Conservation (phyloP, 2,329 filamentous ascomycete genomes). For the Cordyceps farinosa region DNA sequence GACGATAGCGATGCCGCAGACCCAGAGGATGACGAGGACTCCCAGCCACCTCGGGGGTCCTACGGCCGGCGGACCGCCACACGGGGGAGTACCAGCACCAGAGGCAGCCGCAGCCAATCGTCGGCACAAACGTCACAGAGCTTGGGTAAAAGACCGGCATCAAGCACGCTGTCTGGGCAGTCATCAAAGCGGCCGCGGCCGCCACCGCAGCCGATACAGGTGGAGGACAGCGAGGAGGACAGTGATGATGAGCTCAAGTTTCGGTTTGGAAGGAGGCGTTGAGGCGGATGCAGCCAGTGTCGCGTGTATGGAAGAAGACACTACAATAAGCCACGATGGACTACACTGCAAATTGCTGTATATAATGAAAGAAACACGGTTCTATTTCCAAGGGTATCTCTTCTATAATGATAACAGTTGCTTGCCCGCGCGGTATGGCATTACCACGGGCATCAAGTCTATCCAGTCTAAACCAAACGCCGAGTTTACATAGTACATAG, state of each 20-base stretch:
- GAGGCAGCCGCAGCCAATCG: slow-evolving; percentile 16
- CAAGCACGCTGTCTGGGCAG: slow-evolving; percentile 28
- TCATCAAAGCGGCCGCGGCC: slow-evolving; percentile 25
- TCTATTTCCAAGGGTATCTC: slow-evolving; percentile 7
- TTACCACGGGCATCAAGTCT: background rate
- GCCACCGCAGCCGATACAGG: slow-evolving; percentile 32
- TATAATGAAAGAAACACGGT: slow-evolving; percentile 3
- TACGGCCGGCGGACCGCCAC: background rate
- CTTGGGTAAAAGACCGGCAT: slow-evolving; percentile 34
- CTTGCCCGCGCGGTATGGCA: background rate
- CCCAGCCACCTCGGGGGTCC: slow-evolving; percentile 12
- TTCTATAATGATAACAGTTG: background rate
- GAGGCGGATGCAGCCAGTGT: slow-evolving; percentile 1
- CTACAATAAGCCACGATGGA: background rate
- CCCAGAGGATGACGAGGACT: slow-evolving; percentile 17
- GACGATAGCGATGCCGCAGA: slow-evolving; percentile 25
- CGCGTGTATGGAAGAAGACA: background rate
- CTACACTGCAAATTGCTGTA: background rate
- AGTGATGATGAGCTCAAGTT: slow-evolving; percentile 57
- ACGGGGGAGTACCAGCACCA: slow-evolving; percentile 4
- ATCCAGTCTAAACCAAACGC: background rate
- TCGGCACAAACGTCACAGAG: slow-evolving; percentile 24
- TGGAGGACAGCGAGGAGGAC: slow-evolving; percentile 42
- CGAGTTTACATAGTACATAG: background rate
- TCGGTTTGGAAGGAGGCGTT: slow-evolving; percentile 50